These are phyloP conservation scores for Mycena citricolor DNA, from an alignment of 1,284 basidiomycete species.

Conservation along the genomic window DNA sequence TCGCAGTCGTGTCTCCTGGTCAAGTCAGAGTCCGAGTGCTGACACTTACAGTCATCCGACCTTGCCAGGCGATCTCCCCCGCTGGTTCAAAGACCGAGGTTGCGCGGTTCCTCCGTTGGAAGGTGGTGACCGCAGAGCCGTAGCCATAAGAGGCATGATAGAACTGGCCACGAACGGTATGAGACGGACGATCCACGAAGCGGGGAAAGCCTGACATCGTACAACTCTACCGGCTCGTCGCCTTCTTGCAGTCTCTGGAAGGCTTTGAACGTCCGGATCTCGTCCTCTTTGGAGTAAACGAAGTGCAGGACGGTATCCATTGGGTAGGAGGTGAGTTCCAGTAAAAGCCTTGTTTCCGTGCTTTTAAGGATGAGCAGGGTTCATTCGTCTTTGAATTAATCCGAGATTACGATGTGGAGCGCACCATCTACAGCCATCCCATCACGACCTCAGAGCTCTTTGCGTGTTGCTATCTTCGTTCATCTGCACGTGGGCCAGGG, in stretches of 20 bases:
- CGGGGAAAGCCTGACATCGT: constrained; percentile 38
- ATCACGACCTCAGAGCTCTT: no score
- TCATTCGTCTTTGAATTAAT: no score
- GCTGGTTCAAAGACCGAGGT: constrained; percentile 49
- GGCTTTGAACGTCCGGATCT: constrained; percentile 44
- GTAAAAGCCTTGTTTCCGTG: no score
- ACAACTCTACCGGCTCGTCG: constrained; percentile 40
- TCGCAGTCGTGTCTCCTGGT: constrained; percentile 42
- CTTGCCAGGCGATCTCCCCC: constrained; percentile 54
- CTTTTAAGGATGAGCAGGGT: no score
- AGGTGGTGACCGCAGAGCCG: constrained; percentile 44
- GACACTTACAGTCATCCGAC: neutral
- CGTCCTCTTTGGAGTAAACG: constrained; percentile 32
- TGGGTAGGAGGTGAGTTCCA: neutral
- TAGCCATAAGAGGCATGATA: constrained; percentile 50
- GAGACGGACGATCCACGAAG: constrained; percentile 2
- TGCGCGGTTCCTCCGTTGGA: constrained; percentile 46
- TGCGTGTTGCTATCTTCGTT: no score
- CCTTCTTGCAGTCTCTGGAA: constrained; percentile 41
- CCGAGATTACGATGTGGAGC: no score
- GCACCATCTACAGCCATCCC: no score
- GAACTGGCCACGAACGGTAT: constrained; percentile 42
- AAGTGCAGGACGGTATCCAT: constrained; percentile 44
- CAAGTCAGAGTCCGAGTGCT: constrained; percentile 24
- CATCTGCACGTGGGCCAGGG: no score